Evolutionary conservation across 176 grass and related monocot genomes (phyloP).

Genomic region (Bromus sterilis): DNA sequence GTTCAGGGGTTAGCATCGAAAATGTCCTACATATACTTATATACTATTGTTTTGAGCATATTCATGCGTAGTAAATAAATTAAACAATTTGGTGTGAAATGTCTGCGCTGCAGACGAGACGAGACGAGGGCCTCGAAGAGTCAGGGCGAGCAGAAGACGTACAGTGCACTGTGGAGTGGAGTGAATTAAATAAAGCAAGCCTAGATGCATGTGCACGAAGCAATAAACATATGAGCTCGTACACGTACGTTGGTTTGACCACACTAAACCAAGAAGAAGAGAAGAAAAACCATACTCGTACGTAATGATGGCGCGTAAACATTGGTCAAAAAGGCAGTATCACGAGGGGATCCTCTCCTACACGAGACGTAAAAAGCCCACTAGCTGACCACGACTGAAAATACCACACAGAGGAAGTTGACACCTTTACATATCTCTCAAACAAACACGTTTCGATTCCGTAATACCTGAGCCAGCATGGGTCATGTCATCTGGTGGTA

Average conservation of each 20-base stretch:
- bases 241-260: slow-evolving; percentile 19
- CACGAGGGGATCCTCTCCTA: slow-evolving; percentile 25
- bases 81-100: neutral
- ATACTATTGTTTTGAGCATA: no score
- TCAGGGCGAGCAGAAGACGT: neutral
- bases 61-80: no score
- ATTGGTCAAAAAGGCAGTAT: slow-evolving; percentile 38
- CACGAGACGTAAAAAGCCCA: slow-evolving; percentile 4
- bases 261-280: neutral
- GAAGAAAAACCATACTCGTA: neutral
- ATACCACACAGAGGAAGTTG: neutral
- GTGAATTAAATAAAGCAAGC: neutral
- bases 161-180: neutral
- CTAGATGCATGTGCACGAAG: neutral
- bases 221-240: neutral
- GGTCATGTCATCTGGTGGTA: neutral
- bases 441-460: slow-evolving; percentile 31
- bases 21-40: no score
- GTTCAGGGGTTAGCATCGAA: no score
- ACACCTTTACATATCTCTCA: neutral
- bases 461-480: neutral
- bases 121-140: neutral
- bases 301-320: slow-evolving; percentile 20
- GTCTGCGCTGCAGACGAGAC: neutral
- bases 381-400: slow-evolving; percentile 6